phyloP scores from a whole-genome alignment of 2,329 filamentous ascomycete genomes.

The Sporothrix dimorphospora region DNA sequence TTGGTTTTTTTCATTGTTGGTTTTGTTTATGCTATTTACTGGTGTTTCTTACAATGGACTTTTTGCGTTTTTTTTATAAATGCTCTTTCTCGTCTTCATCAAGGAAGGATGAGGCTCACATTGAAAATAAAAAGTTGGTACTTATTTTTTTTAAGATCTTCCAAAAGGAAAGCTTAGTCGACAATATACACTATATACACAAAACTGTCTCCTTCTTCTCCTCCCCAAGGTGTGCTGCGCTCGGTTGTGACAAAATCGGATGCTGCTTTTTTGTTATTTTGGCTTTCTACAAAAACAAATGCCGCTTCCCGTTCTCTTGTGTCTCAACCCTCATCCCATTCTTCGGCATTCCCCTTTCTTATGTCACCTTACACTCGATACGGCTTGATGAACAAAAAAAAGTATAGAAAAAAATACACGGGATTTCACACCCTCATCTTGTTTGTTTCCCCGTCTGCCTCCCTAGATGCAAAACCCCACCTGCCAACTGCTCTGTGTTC shows the following conservation, averaged over 20 bases:
- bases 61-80: background rate
- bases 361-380: background rate
- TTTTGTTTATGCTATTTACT: background rate
- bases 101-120: background rate
- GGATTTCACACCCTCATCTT: background rate
- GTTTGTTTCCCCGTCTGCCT: background rate
- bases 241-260: background rate
- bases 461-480: background rate
- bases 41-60: background rate
- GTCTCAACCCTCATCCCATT: background rate
- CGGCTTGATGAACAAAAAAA: constrained; percentile 16
- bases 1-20: background rate
- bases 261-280: constrained; percentile 14
- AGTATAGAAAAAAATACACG: constrained; percentile 24
- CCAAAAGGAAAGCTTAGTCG: background rate
- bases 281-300: constrained; percentile 22
- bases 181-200: constrained; percentile 24
- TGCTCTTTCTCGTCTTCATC: background rate
- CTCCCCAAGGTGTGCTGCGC: background rate
- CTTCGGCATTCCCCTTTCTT: background rate
- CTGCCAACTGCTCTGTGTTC: background rate
- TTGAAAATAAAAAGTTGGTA: constrained; percentile 6
- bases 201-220: background rate
- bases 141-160: background rate
- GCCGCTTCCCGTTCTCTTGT: background rate